Evolutionary conservation across 805 yeast species (phyloP), one percentile per base, ranked within the genome.

Genomic region (Komagataella phaffii): DNA sequence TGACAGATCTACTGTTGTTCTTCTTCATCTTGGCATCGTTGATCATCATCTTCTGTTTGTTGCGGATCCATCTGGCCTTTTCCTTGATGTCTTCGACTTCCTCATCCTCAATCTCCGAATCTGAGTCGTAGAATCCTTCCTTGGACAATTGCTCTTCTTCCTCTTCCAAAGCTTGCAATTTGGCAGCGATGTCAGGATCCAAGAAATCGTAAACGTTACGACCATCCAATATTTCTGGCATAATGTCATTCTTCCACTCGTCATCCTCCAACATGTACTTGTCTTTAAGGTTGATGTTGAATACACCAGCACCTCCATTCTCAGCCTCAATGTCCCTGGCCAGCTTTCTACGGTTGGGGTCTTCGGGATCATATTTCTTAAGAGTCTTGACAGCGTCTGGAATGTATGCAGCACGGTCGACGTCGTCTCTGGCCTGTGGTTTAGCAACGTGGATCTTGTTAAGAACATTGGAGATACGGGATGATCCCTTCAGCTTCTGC

Each of bases 241-340:
- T 88, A 56, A 85, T 77, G 69, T 93, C 99, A 58, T 88, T 81
- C 77, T 91, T 91, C 99, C 99, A 93, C 57, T 88, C 95, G 50
- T 91, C 98, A 65, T 93, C 91, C 59, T 91, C 99, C 59, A 93
- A 75, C 55, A 93, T 59, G 69, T 95, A 93, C 63, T 83, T 85
- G 64, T 91, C 98, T 67, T 89, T 88, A 71, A 93, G 75, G 72
- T 93, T 89, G 64, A 93, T 80, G 72, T 89, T 93, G 76, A 72
- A 93, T 43, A 93, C 99, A 76, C 99, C 99, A 47, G 99, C 97
- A 65, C 99, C 99, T 65, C 99, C 99, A 62, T 93, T 88, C 66
- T 85, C 96, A 49, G 77, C 84, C 72, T 93, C 99, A 56, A 89
- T 74, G 64, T 93, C 98, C 63, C 88, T 79, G 45, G 95, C 89